A percentile compares a stretch with the other conserved stretches of the same genome.
Evolutionary conservation across 129 eudicot species (phyloP).

Genomic region (Apium graveolens): DNA sequence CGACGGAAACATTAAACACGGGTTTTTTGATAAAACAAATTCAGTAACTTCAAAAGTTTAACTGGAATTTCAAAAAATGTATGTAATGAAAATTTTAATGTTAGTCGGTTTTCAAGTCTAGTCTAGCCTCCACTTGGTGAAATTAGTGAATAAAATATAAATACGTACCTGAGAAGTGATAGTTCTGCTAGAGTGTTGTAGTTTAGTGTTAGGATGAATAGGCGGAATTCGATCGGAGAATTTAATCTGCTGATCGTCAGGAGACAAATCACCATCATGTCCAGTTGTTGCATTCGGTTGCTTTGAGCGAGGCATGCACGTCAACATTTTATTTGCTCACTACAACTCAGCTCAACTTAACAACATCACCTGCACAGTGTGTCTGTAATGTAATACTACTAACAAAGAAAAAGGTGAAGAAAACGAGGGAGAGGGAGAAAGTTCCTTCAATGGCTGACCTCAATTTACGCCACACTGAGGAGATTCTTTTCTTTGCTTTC

Average conservation of each 20-base stretch:
- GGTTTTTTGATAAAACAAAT: background rate
- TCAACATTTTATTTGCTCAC: slow-evolving; percentile 21
- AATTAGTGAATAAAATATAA: background rate
- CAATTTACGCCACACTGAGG: background rate
- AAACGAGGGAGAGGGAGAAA: background rate
- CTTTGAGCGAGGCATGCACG: slow-evolving; percentile 47
- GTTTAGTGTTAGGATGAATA: slow-evolving; percentile 26
- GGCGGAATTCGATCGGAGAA: slow-evolving; percentile 19
- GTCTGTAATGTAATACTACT: no score
- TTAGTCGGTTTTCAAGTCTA: background rate
- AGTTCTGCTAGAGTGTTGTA: slow-evolving; percentile 31
- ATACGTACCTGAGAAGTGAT: slow-evolving; percentile 41
- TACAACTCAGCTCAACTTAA: background rate
- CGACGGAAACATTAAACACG: no score
- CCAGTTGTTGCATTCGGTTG: slow-evolving; percentile 16
- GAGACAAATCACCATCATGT: background rate
- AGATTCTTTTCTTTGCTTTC: slow-evolving; percentile 3
- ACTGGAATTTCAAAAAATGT: no score
- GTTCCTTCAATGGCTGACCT: background rate
- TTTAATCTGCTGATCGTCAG: slow-evolving; percentile 14
- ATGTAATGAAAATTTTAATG: no score
- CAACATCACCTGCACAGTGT: background rate
- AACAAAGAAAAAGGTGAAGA: background rate
- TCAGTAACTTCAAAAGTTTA: background rate
- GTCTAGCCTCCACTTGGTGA: background rate